Conservation (phyloP, 345 rosid genomes). For the Linum trigynum region DNA sequence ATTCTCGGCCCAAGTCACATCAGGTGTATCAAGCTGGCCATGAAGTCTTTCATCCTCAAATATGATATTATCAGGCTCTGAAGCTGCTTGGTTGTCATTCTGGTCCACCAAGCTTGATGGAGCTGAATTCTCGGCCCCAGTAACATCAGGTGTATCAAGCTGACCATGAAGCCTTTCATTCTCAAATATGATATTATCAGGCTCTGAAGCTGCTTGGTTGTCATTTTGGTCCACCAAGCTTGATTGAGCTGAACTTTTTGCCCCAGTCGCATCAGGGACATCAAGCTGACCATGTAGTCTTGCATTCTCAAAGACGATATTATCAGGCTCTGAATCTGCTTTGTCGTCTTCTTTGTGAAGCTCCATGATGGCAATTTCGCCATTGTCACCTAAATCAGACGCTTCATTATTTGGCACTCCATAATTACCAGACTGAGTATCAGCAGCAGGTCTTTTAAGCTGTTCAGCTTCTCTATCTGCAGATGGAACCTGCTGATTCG, state of each 20-base stretch:
- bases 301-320: no score
- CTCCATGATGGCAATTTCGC: conserved; percentile 6
- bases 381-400: conserved; percentile 5
- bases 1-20: not conserved
- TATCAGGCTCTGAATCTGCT: no score
- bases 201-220: conserved; percentile 6
- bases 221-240: not conserved
- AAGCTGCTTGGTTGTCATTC: no score
- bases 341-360: not conserved
- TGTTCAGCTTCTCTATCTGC: conserved; percentile 16
- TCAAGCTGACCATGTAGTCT: no score
- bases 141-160: no score
- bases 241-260: no score
- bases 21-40: not conserved
- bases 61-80: not conserved
- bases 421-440: conserved; percentile 13
- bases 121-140: no score
- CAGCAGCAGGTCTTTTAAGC: conserved; percentile 12
- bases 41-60: conserved; percentile 5
- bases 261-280: no score
- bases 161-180: not conserved
- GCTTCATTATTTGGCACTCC: conserved; percentile 19
- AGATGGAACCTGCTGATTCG: conserved; percentile 16
- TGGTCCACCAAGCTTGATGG: no score
- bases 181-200: conserved; percentile 8